Evolutionary conservation across 2,329 filamentous ascomycete species (phyloP).

Genomic region (Fusarium sp.): DNA sequence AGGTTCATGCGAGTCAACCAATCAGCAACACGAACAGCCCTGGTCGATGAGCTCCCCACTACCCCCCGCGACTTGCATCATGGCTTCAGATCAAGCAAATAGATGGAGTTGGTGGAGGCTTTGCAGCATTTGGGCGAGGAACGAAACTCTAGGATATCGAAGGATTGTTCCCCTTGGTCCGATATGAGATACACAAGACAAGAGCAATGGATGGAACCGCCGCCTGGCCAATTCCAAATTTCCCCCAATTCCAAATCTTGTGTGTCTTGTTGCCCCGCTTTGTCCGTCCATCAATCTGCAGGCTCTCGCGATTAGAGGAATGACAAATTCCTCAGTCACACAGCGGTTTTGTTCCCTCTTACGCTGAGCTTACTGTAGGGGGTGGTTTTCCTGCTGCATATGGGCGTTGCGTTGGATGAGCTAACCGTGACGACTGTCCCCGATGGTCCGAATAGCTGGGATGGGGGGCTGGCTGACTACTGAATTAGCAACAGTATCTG

Average conservation of each 20-base stretch:
- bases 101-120: slow-evolving; percentile 3
- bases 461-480: not conserved
- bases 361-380: slow-evolving; percentile 1
- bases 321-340: slow-evolving; percentile 39
- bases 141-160: not conserved
- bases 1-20: slow-evolving; percentile 16
- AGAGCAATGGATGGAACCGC: not conserved
- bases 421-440: slow-evolving; percentile 37
- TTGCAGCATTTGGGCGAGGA: not conserved
- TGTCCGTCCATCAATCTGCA: slow-evolving; percentile 14
- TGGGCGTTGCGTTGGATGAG: slow-evolving; percentile 32
- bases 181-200: not conserved
- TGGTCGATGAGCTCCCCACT: slow-evolving; percentile 29
- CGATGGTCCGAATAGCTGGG: slow-evolving; percentile 21
- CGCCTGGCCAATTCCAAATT: not conserved
- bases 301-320: slow-evolving; percentile 17
- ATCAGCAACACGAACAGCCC: slow-evolving; percentile 19
- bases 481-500: not conserved
- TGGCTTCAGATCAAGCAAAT: slow-evolving; percentile 10
- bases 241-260: slow-evolving; percentile 16
- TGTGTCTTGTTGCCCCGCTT: slow-evolving; percentile 28
- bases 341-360: slow-evolving; percentile 2
- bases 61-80: slow-evolving; percentile 35
- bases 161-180: not conserved
- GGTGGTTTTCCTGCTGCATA: slow-evolving; percentile 3